These are phyloP conservation scores for Solanum gandarillasii DNA, from an alignment of 257 asterid genomes.

Conservation along the genomic window DNA sequence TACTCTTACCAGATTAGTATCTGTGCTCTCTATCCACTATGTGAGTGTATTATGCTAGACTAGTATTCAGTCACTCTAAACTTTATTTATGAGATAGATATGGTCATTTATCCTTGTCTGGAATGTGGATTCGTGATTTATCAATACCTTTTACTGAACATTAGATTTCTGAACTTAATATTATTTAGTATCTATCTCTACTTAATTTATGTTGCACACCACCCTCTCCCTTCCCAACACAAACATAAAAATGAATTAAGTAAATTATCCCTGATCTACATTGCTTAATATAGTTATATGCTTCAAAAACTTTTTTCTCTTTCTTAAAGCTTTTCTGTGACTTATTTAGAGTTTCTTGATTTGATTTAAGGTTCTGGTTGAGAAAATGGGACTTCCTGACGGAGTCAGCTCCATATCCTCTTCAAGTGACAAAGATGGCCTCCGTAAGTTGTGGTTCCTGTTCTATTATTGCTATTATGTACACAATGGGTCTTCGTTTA, in stretches of 20 bases:
- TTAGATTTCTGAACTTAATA: neutral
- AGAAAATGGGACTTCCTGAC: constrained; percentile 89
- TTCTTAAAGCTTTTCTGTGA: neutral
- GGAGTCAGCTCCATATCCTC: constrained; percentile 41
- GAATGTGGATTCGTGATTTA: neutral
- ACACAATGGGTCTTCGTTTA: neutral
- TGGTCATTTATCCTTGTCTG: neutral
- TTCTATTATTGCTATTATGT: neutral
- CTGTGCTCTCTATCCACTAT: neutral
- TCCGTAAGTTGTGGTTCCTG: constrained; percentile 44
- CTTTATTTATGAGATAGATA: neutral
- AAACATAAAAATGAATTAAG: neutral
- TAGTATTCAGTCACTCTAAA: neutral
- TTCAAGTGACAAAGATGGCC: constrained; percentile 39
- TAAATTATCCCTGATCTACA: neutral
- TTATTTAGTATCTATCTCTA: neutral
- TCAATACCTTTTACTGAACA: neutral
- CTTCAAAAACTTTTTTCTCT: neutral
- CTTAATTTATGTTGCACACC: neutral
- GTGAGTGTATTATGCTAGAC: neutral
- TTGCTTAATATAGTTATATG: neutral
- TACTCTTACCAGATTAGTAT: neutral
- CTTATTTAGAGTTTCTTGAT: neutral
- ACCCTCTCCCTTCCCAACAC: neutral
- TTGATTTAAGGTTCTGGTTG: constrained; percentile 72